Conservation (phyloP, 805 yeast genomes). For the Yamadazyma nakazawae region DNA sequence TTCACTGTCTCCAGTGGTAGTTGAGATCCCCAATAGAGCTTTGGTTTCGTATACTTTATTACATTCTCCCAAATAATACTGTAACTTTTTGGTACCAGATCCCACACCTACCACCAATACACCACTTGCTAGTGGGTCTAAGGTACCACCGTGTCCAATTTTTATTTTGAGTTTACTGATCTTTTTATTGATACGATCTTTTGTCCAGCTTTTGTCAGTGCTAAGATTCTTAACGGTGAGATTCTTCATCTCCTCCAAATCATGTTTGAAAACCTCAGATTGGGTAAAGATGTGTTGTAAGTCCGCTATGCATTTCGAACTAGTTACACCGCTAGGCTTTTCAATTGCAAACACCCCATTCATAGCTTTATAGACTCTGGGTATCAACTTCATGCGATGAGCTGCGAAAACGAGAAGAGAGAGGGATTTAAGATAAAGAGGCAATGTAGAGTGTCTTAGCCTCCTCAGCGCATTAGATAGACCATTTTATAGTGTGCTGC, state of each 20-base stretch:
- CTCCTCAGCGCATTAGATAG: too few relatives aligned
- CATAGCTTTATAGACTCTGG: conserved; percentile 41
- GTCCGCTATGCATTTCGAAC: conserved; percentile 67
- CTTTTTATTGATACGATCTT: conserved; percentile 49
- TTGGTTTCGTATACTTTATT: conserved; percentile 77
- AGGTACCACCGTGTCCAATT: conserved; percentile 97
- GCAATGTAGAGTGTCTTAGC: background rate
- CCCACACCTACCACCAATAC: conserved; percentile 92
- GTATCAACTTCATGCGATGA: conserved; percentile 24
- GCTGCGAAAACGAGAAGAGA: background rate
- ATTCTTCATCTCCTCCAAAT: conserved; percentile 49
- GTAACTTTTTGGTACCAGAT: conserved; percentile 78
- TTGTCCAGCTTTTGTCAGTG: conserved; percentile 38
- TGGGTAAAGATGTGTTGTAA: conserved; percentile 61
- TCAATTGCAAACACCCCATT: conserved; percentile 91
- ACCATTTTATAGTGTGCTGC: too few relatives aligned
- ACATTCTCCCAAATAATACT: conserved; percentile 68
- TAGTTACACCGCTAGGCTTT: conserved; percentile 83
- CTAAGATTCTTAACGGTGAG: conserved; percentile 40
- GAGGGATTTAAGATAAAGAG: background rate
- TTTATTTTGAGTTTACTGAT: conserved; percentile 61
- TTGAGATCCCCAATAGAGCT: conserved; percentile 84
- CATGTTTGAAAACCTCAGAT: conserved; percentile 54
- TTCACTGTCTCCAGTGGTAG: conserved; percentile 92
- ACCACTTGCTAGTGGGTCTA: conserved; percentile 96